phyloP scores from a whole-genome alignment of 148 eudicot species.

The Rhododendron williamsianum region DNA sequence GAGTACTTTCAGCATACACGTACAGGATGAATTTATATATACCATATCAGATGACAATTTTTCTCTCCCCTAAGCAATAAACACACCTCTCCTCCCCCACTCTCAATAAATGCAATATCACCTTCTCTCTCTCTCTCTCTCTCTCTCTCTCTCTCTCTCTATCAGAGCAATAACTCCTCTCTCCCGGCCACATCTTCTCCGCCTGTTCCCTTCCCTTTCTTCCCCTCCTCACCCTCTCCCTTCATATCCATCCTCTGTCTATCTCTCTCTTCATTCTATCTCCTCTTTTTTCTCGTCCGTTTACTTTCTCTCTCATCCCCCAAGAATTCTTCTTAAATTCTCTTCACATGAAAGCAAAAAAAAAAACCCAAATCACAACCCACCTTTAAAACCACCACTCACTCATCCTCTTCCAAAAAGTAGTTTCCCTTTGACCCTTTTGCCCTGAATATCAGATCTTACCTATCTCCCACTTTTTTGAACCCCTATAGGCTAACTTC shows the following conservation, averaged over 20 bases:
- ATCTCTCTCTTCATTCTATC: neutral
- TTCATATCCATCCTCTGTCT: neutral
- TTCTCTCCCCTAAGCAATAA: conserved; percentile 5
- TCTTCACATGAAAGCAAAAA: conserved; percentile 31
- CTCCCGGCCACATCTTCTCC: conserved; percentile 8
- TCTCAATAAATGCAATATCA: conserved; percentile 19
- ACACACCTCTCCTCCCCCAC: neutral
- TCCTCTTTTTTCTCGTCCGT: conserved; percentile 13
- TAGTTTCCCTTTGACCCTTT: conserved; percentile 22
- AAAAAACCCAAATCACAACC: conserved; percentile 8
- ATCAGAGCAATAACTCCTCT: conserved; percentile 24
- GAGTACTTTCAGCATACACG: neutral
- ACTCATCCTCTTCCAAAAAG: neutral
- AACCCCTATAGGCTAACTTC: neutral
- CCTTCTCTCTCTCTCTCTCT: neutral
- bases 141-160: conserved; percentile 18
- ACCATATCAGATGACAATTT: neutral
- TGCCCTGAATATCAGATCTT: conserved; percentile 19
- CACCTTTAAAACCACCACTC: conserved; percentile 2
- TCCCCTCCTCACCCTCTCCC: conserved; percentile 19
- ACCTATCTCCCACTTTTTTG: neutral
- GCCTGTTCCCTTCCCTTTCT: neutral
- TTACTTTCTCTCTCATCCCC: neutral
- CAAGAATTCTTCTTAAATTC: conserved; percentile 37
- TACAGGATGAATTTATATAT: neutral